phyloP scores from a whole-genome alignment of 148 eudicot species.

The Vaccinium vitisidaea region DNA sequence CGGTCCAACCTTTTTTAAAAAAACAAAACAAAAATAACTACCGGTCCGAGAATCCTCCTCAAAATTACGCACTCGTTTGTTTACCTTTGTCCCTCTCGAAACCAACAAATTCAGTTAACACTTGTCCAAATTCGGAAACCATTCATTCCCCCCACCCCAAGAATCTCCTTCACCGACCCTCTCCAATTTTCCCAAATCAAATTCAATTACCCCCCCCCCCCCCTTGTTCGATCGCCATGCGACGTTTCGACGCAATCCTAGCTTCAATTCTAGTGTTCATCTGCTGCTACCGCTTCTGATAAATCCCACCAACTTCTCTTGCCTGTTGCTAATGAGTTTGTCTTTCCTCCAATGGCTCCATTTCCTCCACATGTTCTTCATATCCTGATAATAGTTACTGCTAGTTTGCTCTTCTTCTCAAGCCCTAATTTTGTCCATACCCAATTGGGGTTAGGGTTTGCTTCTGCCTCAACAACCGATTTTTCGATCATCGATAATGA shows the following conservation, averaged over 20 bases:
- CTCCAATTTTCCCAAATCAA: too few species aligned
- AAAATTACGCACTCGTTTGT: too few species aligned
- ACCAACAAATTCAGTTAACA: too few species aligned
- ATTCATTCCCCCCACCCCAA: too few species aligned
- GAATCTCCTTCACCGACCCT: too few species aligned
- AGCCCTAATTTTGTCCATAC: constrained; percentile 11
- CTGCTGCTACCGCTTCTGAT: constrained; percentile 18
- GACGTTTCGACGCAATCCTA: constrained; percentile 1
- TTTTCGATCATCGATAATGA: constrained; percentile 19
- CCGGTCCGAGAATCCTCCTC: too few species aligned
- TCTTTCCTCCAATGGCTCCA: constrained; percentile 18
- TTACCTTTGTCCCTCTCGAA: too few species aligned
- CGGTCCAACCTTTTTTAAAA: too few species aligned
- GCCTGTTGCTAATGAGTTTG: constrained; percentile 13
- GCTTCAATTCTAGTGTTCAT: constrained; percentile 1
- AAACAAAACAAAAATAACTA: too few species aligned
- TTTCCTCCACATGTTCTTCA: constrained; percentile 14
- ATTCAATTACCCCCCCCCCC: background rate
- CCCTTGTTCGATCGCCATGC: background rate
- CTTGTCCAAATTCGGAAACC: too few species aligned
- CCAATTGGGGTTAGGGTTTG: constrained; percentile 9
- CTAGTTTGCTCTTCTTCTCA: background rate
- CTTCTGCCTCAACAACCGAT: constrained; percentile 4
- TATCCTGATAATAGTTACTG: background rate
- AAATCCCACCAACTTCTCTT: too few species aligned